These are phyloP conservation scores for Debaryomyces nepalensis DNA, from an alignment of 1,139 yeast genomes.

Conservation along the genomic window DNA sequence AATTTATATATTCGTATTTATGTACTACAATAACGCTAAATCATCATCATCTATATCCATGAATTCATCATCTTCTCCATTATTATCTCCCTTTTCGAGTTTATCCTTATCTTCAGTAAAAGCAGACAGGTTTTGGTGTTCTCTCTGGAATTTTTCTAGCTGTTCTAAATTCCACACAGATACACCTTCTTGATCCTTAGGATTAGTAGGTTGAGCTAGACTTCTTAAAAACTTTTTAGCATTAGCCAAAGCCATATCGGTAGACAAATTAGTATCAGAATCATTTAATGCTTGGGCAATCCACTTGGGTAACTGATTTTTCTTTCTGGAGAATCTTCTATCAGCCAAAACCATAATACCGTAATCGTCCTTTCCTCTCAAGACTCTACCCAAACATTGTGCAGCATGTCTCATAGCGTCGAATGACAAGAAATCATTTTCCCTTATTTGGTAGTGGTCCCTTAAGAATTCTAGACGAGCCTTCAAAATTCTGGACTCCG, in stretches of 20 bases:
- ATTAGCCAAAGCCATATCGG: constrained; percentile 96
- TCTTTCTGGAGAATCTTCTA: constrained; percentile 84
- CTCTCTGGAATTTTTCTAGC: constrained; percentile 62
- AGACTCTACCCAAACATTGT: constrained; percentile 94
- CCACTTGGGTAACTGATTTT: constrained; percentile 94
- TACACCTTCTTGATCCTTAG: constrained; percentile 91
- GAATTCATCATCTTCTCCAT: constrained; percentile 36
- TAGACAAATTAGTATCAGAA: constrained; percentile 88
- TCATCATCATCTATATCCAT: constrained; percentile 57
- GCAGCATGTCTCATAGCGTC: constrained; percentile 99
- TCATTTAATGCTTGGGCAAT: constrained; percentile 90
- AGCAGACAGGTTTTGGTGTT: constrained; percentile 38
- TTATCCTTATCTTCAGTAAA: constrained; percentile 22
- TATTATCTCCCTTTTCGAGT: constrained; percentile 20
- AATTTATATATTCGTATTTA: constrained; percentile 1
- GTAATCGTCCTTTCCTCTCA: constrained; percentile 97
- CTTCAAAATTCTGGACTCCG: constrained; percentile 92
- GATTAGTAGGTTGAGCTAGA: constrained; percentile 92
- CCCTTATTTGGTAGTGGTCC: constrained; percentile 90
- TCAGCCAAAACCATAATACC: constrained; percentile 99
- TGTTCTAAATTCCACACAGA: constrained; percentile 90
- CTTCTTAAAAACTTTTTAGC: constrained; percentile 91
- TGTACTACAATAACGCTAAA: constrained; percentile 38
- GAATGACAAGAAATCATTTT: constrained; percentile 91
- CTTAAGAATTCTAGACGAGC: constrained; percentile 93